Evolutionary conservation across 2,329 filamentous ascomycete species (phyloP).

Genomic region (Pseudocercospora crystallina): DNA sequence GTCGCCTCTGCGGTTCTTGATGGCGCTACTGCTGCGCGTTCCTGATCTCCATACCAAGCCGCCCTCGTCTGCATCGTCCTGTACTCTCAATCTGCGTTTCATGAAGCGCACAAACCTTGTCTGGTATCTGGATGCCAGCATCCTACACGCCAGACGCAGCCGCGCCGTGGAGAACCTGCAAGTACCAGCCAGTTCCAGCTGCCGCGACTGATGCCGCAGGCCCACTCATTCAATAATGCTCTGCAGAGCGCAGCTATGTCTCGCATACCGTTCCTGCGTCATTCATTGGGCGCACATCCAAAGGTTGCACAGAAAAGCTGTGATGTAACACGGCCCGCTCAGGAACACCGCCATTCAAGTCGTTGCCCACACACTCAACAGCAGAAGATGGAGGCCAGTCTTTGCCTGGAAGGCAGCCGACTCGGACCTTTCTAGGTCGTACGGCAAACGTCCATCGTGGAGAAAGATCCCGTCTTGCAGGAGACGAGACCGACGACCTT

Average conservation of each 20-base stretch:
- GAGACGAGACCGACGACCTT: background rate
- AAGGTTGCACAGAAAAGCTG: conserved; percentile 11
- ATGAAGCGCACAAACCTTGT: conserved; percentile 25
- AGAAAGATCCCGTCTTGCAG: conserved; percentile 7
- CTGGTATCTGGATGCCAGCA: conserved; percentile 15
- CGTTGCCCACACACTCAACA: conserved; percentile 17
- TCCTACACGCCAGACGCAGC: conserved; percentile 3
- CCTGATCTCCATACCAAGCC: conserved; percentile 34
- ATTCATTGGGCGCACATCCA: conserved; percentile 6
- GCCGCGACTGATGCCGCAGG: background rate
- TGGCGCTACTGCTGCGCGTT: conserved; percentile 34
- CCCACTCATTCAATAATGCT: conserved; percentile 9
- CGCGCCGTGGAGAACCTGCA: conserved; percentile 10
- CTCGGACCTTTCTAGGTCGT: background rate
- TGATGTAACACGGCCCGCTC: conserved; percentile 16
- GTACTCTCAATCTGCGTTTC: conserved; percentile 19
- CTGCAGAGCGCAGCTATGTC: conserved; percentile 12
- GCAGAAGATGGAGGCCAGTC: too few relatives aligned
- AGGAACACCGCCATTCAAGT: conserved; percentile 17
- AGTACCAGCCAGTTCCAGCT: background rate
- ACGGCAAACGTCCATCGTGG: background rate
- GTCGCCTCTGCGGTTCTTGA: conserved; percentile 7
- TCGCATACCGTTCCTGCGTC: conserved; percentile 14
- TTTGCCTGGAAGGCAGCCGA: background rate
- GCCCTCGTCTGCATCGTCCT: conserved; percentile 15